Percentiles rank a stretch among this genome's conserved stretches.
Evolutionary conservation across 345 rosid species (phyloP).

Genomic region (Arabis alpina): DNA sequence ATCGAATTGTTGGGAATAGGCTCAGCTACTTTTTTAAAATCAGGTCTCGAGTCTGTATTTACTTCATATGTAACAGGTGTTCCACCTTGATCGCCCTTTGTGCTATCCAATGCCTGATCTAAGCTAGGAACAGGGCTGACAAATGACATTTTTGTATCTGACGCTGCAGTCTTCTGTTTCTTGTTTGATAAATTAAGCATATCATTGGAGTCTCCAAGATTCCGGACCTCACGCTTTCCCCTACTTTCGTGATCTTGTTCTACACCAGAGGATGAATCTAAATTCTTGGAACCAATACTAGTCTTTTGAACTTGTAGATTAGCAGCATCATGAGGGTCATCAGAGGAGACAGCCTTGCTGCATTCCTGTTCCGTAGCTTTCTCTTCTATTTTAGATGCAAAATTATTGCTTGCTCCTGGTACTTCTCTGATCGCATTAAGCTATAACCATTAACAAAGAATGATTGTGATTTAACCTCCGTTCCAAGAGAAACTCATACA

Average conservation of each 20-base stretch:
- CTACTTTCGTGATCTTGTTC: slow-evolving; percentile 44
- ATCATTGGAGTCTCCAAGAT: slow-evolving; percentile 38
- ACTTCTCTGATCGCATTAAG: slow-evolving; percentile 56
- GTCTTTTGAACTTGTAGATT: slow-evolving; percentile 45
- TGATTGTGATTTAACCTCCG: slow-evolving; percentile 31
- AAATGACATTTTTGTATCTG: slow-evolving; percentile 26
- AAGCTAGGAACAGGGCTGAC: slow-evolving; percentile 29
- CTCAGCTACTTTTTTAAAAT: slow-evolving; percentile 40
- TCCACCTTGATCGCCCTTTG: slow-evolving; percentile 33
- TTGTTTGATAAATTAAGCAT: slow-evolving; percentile 51
- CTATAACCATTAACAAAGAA: slow-evolving; percentile 53
- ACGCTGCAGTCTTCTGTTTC: slow-evolving; percentile 60
- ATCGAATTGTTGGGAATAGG: slow-evolving; percentile 30
- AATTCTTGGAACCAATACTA: slow-evolving; percentile 42
- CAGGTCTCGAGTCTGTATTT: slow-evolving; percentile 46
- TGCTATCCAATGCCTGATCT: slow-evolving; percentile 32
- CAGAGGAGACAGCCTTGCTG: slow-evolving; percentile 38
- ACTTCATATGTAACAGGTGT: slow-evolving; percentile 26
- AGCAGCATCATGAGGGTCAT: slow-evolving; percentile 40
- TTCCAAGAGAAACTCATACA: slow-evolving; percentile 18
- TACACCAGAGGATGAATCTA: slow-evolving; percentile 44
- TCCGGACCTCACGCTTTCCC: slow-evolving; percentile 65
- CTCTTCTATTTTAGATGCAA: slow-evolving; percentile 39
- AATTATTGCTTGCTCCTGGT: slow-evolving; percentile 47
- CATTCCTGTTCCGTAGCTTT: slow-evolving; percentile 48